Percentiles rank a stretch among this genome's conserved stretches.
phyloP scores from a whole-genome alignment of 768 basidiomycete species.

The Daedaleopsis sinensis region DNA sequence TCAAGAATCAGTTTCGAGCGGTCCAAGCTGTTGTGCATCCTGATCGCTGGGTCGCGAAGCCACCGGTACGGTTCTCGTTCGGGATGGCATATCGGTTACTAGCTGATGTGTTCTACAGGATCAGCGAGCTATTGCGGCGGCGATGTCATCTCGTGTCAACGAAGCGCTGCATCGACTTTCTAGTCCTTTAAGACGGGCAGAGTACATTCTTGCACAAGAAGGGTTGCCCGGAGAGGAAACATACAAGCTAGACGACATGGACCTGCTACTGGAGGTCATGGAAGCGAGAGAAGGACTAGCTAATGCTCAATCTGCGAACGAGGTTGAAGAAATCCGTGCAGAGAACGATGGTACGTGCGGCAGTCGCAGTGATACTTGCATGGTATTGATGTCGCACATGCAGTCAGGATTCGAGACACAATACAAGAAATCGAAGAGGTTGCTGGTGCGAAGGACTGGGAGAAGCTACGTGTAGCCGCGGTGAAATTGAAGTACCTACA shows the following conservation, averaged over 20 bases:
- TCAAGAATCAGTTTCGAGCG: slow-evolving; percentile 68
- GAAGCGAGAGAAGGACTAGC: slow-evolving; percentile 79
- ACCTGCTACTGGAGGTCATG: slow-evolving; percentile 77
- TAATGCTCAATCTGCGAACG: slow-evolving; percentile 50
- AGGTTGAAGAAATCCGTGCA: slow-evolving; percentile 52
- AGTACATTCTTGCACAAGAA: slow-evolving; percentile 76
- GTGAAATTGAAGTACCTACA: slow-evolving; percentile 77
- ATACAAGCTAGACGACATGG: slow-evolving; percentile 72
- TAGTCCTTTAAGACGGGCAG: slow-evolving; percentile 74
- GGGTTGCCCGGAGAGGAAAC: slow-evolving; percentile 62
- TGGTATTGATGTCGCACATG: neutral
- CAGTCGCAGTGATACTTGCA: neutral
- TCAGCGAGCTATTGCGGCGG: slow-evolving; percentile 61
- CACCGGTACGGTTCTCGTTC: slow-evolving; percentile 39
- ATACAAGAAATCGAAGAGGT: slow-evolving; percentile 49
- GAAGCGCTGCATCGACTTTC: slow-evolving; percentile 77
- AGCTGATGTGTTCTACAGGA: slow-evolving; percentile 37
- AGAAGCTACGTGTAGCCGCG: slow-evolving; percentile 54
- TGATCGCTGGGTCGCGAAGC: slow-evolving; percentile 68
- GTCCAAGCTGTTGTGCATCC: slow-evolving; percentile 85
- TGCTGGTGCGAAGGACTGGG: slow-evolving; percentile 59
- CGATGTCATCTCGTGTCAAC: slow-evolving; percentile 77
- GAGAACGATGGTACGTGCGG: slow-evolving; percentile 56
- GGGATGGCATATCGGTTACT: slow-evolving; percentile 1
- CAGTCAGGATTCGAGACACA: slow-evolving; percentile 57